These are phyloP conservation scores for Ogataea neopini DNA, from an alignment of 805 yeast species.

Conservation along the genomic window DNA sequence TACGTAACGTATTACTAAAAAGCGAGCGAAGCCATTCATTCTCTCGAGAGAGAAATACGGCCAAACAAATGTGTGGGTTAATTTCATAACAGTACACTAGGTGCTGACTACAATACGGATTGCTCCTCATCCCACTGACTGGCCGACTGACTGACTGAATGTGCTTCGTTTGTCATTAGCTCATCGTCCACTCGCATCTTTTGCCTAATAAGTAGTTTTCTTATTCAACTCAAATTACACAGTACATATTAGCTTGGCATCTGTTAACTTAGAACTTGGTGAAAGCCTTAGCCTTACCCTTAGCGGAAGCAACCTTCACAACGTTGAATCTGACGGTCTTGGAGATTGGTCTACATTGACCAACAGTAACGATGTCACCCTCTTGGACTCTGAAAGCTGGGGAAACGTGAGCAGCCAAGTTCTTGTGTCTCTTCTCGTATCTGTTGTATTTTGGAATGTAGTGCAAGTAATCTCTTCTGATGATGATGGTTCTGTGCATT, in stretches of 20 bases:
- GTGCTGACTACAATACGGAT: no score
- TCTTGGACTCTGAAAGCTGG: conserved; percentile 99
- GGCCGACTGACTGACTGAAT: no score
- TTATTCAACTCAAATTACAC: conserved; percentile 10
- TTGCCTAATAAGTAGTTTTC: conserved; percentile 5
- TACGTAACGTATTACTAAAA: background rate
- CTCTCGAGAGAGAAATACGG: no score
- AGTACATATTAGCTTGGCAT: conserved; percentile 7
- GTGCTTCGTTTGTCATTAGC: no score
- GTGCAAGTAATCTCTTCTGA: conserved; percentile 99
- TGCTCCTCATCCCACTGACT: no score
- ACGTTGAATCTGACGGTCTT: conserved; percentile 99
- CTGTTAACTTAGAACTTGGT: conserved; percentile 79
- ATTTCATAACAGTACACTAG: no score
- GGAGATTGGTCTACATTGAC: conserved; percentile 99
- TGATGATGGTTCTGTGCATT: conserved; percentile 99
- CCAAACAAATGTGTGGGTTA: no score
- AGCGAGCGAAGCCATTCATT: background rate
- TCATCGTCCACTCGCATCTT: background rate
- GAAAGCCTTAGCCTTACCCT: conserved; percentile 92
- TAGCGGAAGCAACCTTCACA: conserved; percentile 87
- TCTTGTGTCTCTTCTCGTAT: conserved; percentile 99
- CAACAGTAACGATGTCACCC: conserved; percentile 99
- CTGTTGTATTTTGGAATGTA: conserved; percentile 99
- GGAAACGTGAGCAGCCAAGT: conserved; percentile 98